Percentiles rank a stretch among this genome's conserved stretches.
phyloP scores from a whole-genome alignment of 1,284 basidiomycete genomes.

The Apiotrichum brassicae region DNA sequence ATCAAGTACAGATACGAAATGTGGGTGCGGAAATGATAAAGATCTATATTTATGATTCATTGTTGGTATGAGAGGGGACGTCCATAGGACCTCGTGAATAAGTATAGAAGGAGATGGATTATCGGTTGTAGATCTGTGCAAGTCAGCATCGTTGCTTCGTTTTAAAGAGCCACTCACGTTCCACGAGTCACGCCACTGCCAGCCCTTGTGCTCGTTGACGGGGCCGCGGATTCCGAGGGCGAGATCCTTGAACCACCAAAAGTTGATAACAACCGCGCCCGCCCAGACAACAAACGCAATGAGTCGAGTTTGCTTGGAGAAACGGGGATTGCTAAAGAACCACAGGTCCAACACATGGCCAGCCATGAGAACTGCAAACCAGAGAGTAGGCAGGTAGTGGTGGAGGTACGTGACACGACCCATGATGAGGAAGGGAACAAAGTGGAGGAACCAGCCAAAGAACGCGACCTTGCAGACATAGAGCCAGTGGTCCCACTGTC shows the following conservation, averaged over 20 bases:
- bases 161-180: constrained; percentile 37
- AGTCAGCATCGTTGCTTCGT: neutral
- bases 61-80: neutral
- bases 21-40: constrained; percentile 57
- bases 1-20: constrained; percentile 84
- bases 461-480: constrained; percentile 88
- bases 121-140: constrained; percentile 26
- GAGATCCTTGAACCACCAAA: constrained; percentile 90
- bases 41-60: constrained; percentile 10
- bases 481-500: constrained; percentile 91
- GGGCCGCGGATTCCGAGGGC: constrained; percentile 85
- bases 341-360: constrained; percentile 89
- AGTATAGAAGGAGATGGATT: neutral
- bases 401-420: constrained; percentile 59
- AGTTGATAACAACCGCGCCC: constrained; percentile 62
- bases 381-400: constrained; percentile 74
- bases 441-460: constrained; percentile 90
- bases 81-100: neutral
- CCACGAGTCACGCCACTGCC: constrained; percentile 60
- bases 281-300: constrained; percentile 63
- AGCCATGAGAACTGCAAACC: constrained; percentile 89
- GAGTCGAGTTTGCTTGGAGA: constrained; percentile 60
- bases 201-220: constrained; percentile 68
- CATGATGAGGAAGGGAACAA: constrained; percentile 90
- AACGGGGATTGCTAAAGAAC: constrained; percentile 65